Percentiles rank a stretch among this genome's conserved stretches.
These are phyloP conservation scores for carrot (Daucus carota) DNA, from an alignment of 129 eudicot genomes.

Conservation along the genomic window DNA sequence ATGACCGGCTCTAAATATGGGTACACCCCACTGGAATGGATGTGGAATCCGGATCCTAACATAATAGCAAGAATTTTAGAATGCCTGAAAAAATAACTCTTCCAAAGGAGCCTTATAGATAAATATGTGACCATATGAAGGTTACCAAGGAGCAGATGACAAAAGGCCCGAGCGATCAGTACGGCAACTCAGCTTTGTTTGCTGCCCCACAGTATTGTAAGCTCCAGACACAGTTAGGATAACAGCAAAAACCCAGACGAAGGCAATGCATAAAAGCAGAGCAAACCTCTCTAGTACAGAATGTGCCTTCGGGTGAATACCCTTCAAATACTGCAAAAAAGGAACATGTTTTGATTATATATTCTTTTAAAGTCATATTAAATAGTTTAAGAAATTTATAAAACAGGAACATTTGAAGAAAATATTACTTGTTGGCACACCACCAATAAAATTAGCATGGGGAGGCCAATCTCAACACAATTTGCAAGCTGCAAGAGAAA, in stretches of 20 bases:
- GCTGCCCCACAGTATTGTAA: constrained; percentile 44
- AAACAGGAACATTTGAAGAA: background rate
- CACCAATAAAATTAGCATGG: constrained; percentile 72
- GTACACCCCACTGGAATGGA: constrained; percentile 96
- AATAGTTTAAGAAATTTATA: background rate
- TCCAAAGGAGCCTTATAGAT: background rate
- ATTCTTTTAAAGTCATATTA: background rate
- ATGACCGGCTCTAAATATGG: constrained; percentile 92
- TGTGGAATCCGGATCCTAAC: constrained; percentile 74
- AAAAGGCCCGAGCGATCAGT: constrained; percentile 59
- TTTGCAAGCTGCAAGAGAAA: constrained; percentile 50
- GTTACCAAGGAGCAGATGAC: constrained; percentile 85
- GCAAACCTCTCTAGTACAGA: constrained; percentile 71
- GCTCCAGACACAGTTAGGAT: constrained; percentile 88
- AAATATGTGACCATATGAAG: background rate
- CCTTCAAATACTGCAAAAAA: constrained; percentile 57
- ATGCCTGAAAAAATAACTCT: background rate
- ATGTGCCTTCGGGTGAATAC: constrained; percentile 36
- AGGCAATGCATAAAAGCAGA: constrained; percentile 62
- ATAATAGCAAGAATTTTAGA: constrained; percentile 10
- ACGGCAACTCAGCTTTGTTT: constrained; percentile 67
- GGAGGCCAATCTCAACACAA: constrained; percentile 90
- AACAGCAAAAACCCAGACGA: constrained; percentile 92
- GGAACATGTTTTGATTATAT: background rate
- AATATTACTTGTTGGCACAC: constrained; percentile 65